These are phyloP conservation scores for Leccinum longicurvipes DNA, from an alignment of 768 basidiomycete species.

Conservation along the genomic window DNA sequence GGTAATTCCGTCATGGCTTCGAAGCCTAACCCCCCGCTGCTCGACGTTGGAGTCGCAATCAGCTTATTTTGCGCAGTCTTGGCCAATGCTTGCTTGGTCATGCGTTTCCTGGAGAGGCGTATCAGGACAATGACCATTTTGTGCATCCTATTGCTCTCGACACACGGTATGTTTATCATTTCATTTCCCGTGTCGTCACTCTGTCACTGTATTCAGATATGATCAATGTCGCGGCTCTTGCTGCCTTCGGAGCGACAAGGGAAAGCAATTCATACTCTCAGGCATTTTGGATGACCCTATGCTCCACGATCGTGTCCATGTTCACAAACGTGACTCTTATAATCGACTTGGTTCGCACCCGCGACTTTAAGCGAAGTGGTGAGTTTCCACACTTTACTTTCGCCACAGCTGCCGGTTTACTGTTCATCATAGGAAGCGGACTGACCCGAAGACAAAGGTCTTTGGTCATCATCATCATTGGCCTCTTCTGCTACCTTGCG, in stretches of 20 bases:
- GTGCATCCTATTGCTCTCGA: slow-evolving; percentile 59
- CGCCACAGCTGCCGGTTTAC: background rate
- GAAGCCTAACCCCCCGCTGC: slow-evolving; percentile 50
- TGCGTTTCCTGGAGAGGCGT: slow-evolving; percentile 68
- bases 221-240: slow-evolving; percentile 61
- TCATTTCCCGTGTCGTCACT: background rate
- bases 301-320: slow-evolving; percentile 64
- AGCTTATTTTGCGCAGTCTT: slow-evolving; percentile 66
- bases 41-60: slow-evolving; percentile 59
- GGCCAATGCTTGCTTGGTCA: slow-evolving; percentile 65
- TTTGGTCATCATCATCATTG: slow-evolving; percentile 75
- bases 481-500: slow-evolving; percentile 69
- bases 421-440: slow-evolving; percentile 57
- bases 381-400: slow-evolving; percentile 11
- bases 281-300: slow-evolving; percentile 75
- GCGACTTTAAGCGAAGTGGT: slow-evolving; percentile 66
- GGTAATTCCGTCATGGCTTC: slow-evolving; percentile 39
- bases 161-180: slow-evolving; percentile 56
- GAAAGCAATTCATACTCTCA: slow-evolving; percentile 70
- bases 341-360: slow-evolving; percentile 54
- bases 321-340: slow-evolving; percentile 67
- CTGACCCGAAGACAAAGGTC: slow-evolving; percentile 77
- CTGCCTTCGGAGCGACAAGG: slow-evolving; percentile 56
- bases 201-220: slow-evolving; percentile 43
- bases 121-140: slow-evolving; percentile 61